phyloP scores from a whole-genome alignment of 2,329 filamentous ascomycete genomes.

The Penicillium sp. region DNA sequence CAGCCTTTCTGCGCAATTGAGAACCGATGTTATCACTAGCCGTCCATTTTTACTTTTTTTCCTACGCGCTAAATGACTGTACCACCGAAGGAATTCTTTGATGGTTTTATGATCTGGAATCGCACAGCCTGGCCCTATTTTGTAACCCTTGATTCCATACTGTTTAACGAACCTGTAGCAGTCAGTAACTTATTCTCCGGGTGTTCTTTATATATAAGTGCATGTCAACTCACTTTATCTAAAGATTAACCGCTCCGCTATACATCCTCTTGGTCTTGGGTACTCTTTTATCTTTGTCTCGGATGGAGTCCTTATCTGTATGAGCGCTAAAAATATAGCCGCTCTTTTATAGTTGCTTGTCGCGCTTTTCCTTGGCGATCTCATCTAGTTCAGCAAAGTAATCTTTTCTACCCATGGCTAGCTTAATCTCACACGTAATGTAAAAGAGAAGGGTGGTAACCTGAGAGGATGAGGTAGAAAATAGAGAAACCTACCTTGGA shows the following conservation, averaged over 20 bases:
- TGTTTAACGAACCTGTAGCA: slow-evolving; percentile 4
- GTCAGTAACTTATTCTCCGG: not conserved
- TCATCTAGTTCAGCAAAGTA: slow-evolving; percentile 15
- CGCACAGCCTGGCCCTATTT: slow-evolving; percentile 2
- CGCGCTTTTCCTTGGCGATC: slow-evolving; percentile 3
- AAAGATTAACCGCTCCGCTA: not conserved
- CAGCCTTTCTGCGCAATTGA: no score
- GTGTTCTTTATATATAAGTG: not conserved
- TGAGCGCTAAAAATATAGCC: slow-evolving; percentile 16
- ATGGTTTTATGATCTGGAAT: slow-evolving; percentile 10
- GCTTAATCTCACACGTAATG: not conserved
- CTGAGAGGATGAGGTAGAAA: not conserved
- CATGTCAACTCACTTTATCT: slow-evolving; percentile 10
- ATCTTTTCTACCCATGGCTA: slow-evolving; percentile 8
- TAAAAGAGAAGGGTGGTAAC: not conserved
- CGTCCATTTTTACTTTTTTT: slow-evolving; percentile 13
- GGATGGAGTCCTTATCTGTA: slow-evolving; percentile 8
- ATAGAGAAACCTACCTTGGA: not conserved
- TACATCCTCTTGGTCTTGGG: slow-evolving; percentile 17
- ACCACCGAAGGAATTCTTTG: slow-evolving; percentile 17
- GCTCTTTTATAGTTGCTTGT: slow-evolving; percentile 7
- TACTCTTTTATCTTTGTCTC: slow-evolving; percentile 15
- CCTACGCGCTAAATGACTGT: slow-evolving; percentile 4
- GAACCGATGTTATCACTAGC: not conserved
- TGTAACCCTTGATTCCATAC: slow-evolving; percentile 5